Conservation (phyloP, 2,329 filamentous ascomycete species). For the Fusarium chlamydosporum region DNA sequence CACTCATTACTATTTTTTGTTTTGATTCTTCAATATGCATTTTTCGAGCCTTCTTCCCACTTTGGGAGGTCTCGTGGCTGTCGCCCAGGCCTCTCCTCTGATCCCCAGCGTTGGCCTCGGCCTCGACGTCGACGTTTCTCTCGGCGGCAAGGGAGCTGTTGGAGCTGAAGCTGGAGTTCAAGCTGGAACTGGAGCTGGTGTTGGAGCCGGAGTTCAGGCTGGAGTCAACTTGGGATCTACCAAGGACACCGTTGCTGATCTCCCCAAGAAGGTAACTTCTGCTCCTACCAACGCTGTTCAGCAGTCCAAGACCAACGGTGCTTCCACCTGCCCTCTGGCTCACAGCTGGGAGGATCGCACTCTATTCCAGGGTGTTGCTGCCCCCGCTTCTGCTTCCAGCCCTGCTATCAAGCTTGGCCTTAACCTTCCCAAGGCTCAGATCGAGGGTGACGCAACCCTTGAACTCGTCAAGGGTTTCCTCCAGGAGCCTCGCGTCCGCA, state of each 20-base stretch:
- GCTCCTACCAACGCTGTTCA: background rate
- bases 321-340: slow-evolving; percentile 26
- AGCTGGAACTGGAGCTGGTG: no score
- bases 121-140: slow-evolving; percentile 6
- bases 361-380: slow-evolving; percentile 41
- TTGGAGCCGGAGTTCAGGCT: background rate
- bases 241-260: background rate
- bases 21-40: slow-evolving; percentile 30
- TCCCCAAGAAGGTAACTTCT: background rate
- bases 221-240: background rate
- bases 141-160: slow-evolving; percentile 5
- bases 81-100: slow-evolving; percentile 40
- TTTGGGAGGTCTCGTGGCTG: slow-evolving; percentile 39
- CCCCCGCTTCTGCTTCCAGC: slow-evolving; percentile 37
- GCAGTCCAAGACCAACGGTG: slow-evolving; percentile 4
- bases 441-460: slow-evolving; percentile 64
- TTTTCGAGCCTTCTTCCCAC: slow-evolving; percentile 37
- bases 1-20: slow-evolving; percentile 43
- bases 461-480: slow-evolving; percentile 60
- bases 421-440: slow-evolving; percentile 54
- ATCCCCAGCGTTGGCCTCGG: slow-evolving; percentile 15
- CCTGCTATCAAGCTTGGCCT: slow-evolving; percentile 46
- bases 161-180: background rate
- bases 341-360: slow-evolving; percentile 37
- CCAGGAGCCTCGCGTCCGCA: slow-evolving; percentile 57